A percentile compares a stretch with the other conserved stretches of the same genome.
phyloP scores from a whole-genome alignment of 768 basidiomycete species.

The Kwoniella mangroviensis region DNA sequence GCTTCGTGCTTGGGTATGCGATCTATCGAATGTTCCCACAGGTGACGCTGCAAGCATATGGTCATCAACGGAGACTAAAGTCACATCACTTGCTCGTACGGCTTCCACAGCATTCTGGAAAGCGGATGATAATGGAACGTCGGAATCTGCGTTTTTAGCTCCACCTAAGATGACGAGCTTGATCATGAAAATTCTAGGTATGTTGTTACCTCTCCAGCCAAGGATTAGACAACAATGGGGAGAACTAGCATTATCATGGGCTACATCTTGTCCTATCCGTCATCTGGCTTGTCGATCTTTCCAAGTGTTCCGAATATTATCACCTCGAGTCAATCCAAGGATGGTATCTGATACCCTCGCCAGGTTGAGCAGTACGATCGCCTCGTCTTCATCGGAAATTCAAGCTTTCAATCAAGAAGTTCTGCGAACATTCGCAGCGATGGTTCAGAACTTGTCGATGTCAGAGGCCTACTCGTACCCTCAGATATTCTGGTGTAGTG shows the following conservation, averaged over 20 bases:
- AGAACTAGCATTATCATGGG: slow-evolving; percentile 77
- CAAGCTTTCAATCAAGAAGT: slow-evolving; percentile 84
- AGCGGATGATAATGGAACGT: slow-evolving; percentile 31
- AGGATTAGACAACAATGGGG: slow-evolving; percentile 78
- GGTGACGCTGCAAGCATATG: slow-evolving; percentile 38
- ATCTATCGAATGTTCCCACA: slow-evolving; percentile 35
- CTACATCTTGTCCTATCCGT: slow-evolving; percentile 83
- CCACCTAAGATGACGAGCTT: slow-evolving; percentile 60
- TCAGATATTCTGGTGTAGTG: slow-evolving; percentile 84
- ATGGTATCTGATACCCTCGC: slow-evolving; percentile 80
- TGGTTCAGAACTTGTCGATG: slow-evolving; percentile 67
- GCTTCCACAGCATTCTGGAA: slow-evolving; percentile 50
- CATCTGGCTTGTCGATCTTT: slow-evolving; percentile 84
- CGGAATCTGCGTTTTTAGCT: slow-evolving; percentile 45
- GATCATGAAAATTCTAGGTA: slow-evolving; percentile 68
- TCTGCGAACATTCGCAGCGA: slow-evolving; percentile 64
- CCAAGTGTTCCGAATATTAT: slow-evolving; percentile 83
- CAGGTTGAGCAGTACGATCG: slow-evolving; percentile 80
- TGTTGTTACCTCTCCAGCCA: slow-evolving; percentile 73
- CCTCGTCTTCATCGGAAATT: slow-evolving; percentile 74
- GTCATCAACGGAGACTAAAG: slow-evolving; percentile 38
- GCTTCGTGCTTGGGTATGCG: slow-evolving; percentile 72
- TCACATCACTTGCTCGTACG: slow-evolving; percentile 35
- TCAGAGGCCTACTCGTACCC: slow-evolving; percentile 68
- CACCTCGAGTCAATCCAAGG: slow-evolving; percentile 70